Conservation (phyloP, 371 early-diverging fungal species). For the Rhizopus microsporus region DNA sequence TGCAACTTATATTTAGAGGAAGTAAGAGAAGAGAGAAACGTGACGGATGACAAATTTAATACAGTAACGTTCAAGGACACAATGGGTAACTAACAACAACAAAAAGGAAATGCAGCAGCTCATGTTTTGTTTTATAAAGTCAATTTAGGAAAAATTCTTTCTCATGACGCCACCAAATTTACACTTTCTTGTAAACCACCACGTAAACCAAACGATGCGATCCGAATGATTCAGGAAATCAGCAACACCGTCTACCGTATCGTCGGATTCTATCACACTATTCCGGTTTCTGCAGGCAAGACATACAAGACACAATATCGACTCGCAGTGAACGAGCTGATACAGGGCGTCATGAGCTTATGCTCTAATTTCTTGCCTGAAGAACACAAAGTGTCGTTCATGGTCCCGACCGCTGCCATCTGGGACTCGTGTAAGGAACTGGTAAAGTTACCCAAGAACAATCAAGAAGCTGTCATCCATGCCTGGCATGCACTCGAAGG, state of each 20-base stretch:
- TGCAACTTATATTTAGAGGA: constrained; percentile 33
- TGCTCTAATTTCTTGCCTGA: constrained; percentile 31
- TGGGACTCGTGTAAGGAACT: constrained; percentile 46
- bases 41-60: constrained; percentile 26
- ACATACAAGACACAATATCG: constrained; percentile 27
- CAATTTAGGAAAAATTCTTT: constrained; percentile 37
- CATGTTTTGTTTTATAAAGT: constrained; percentile 11
- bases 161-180: constrained; percentile 51
- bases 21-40: constrained; percentile 26
- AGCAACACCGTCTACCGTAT: constrained; percentile 43
- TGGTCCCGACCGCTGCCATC: constrained; percentile 46
- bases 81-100: constrained; percentile 24
- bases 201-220: constrained; percentile 38
- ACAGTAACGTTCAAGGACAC: constrained; percentile 28
- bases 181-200: constrained; percentile 54
- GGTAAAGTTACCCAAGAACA: constrained; percentile 26
- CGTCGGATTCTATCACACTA: constrained; percentile 42
- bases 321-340: constrained; percentile 18
- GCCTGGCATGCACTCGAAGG: constrained; percentile 25
- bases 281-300: constrained; percentile 29
- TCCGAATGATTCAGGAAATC: constrained; percentile 40
- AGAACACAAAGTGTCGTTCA: constrained; percentile 18
- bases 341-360: constrained; percentile 31
- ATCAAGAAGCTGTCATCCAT: constrained; percentile 32
- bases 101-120: background rate